A percentile compares a stretch with the other conserved stretches of the same genome.
phyloP scores from a whole-genome alignment of 1,284 basidiomycete species.

The Fistulinella staudtii region DNA sequence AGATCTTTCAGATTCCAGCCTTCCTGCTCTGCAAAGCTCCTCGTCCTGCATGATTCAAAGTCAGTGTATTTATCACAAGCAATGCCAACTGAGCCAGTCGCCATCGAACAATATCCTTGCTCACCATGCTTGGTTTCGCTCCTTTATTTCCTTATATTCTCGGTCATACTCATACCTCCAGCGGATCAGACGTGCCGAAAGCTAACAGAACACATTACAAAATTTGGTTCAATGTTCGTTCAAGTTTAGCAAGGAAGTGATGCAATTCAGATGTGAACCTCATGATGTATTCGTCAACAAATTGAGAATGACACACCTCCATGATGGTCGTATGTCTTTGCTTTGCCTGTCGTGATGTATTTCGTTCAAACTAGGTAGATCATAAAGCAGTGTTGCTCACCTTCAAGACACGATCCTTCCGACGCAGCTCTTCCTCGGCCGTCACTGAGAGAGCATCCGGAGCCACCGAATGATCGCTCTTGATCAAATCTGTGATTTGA shows the following conservation, averaged over 20 bases:
- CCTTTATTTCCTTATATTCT: slow-evolving; percentile 12
- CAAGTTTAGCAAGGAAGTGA: not conserved
- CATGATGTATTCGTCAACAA: not conserved
- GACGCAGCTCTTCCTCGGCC: too few species aligned
- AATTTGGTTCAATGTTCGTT: too few species aligned
- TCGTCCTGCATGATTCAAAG: slow-evolving; percentile 35
- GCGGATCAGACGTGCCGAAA: slow-evolving; percentile 29
- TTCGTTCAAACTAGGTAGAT: too few species aligned
- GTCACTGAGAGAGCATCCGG: too few species aligned
- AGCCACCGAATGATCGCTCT: too few species aligned
- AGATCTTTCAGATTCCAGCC: slow-evolving; percentile 42
- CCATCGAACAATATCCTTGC: slow-evolving; percentile 1
- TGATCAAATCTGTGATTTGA: too few species aligned
- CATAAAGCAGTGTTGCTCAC: too few species aligned
- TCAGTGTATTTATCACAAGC: too few species aligned
- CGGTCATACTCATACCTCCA: slow-evolving; percentile 34
- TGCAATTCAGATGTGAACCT: not conserved
- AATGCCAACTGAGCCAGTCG: not conserved
- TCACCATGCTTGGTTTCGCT: slow-evolving; percentile 33
- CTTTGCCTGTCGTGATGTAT: too few species aligned
- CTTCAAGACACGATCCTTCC: too few species aligned
- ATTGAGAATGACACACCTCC: slow-evolving; percentile 16
- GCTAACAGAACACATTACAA: slow-evolving; percentile 23
- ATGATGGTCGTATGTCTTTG: too few species aligned
- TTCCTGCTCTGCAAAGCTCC: slow-evolving; percentile 29